A percentile compares a stretch with the other conserved stretches of the same genome.
Conservation (phyloP, 208 protist genomes). For the Blastocrithidia nonstop region DNA sequence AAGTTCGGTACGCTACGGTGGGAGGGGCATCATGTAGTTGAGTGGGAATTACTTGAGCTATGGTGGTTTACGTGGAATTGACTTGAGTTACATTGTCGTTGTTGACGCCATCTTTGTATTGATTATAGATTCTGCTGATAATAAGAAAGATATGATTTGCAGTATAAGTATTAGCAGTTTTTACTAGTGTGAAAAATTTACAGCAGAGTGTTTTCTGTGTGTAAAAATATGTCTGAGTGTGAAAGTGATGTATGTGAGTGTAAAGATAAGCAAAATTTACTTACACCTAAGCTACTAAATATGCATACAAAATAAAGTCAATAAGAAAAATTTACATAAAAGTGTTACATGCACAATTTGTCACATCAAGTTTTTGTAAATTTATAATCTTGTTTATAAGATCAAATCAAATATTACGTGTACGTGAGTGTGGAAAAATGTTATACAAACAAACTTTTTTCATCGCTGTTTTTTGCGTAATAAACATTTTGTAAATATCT, state of each 20-base stretch:
- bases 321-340: neutral
- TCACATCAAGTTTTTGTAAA: slow-evolving; percentile 1
- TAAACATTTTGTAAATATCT: neutral
- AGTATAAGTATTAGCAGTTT: too few relatives aligned
- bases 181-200: neutral
- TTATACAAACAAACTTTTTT: neutral
- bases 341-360: neutral
- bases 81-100: neutral
- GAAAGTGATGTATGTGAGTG: neutral
- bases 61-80: slow-evolving; percentile 7
- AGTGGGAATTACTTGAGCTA: slow-evolving; percentile 15
- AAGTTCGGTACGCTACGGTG: slow-evolving; percentile 8
- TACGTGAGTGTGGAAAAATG: neutral
- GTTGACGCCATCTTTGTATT: neutral
- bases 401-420: too few relatives aligned
- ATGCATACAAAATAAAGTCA: neutral
- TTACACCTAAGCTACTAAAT: neutral
- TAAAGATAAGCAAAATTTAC: neutral
- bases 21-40: slow-evolving; percentile 35
- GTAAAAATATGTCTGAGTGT: neutral
- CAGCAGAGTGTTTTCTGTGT: neutral
- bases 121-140: neutral
- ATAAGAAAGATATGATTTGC: too few relatives aligned
- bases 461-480: neutral
- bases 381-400: too few relatives aligned